A percentile compares a stretch with the other conserved stretches of the same genome.
These are phyloP conservation scores for Neophaeococcomyces mojaviensis DNA, from an alignment of 2,329 filamentous ascomycete genomes.

Conservation along the genomic window DNA sequence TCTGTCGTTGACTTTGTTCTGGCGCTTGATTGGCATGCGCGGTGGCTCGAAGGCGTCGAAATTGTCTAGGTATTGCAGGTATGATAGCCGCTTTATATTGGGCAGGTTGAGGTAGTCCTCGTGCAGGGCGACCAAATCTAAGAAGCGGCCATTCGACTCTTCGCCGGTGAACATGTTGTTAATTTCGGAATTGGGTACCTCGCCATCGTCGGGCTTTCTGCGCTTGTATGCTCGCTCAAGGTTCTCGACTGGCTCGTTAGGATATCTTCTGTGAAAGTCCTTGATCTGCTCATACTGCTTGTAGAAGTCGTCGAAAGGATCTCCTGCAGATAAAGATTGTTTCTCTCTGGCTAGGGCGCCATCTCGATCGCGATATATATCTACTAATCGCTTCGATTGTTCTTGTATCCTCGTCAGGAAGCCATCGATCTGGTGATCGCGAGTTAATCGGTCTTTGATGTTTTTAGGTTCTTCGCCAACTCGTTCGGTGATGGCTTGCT, in stretches of 20 bases:
- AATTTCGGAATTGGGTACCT: slow-evolving; percentile 59
- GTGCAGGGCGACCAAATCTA: slow-evolving; percentile 77
- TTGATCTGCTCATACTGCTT: slow-evolving; percentile 73
- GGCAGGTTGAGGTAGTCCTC: slow-evolving; percentile 87
- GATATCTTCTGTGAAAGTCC: slow-evolving; percentile 81
- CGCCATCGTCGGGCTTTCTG: slow-evolving; percentile 56
- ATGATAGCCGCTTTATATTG: slow-evolving; percentile 74
- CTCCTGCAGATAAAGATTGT: slow-evolving; percentile 73
- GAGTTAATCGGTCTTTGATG: slow-evolving; percentile 77
- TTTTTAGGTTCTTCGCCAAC: slow-evolving; percentile 82
- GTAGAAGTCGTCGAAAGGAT: slow-evolving; percentile 87
- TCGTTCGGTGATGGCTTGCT: slow-evolving; percentile 87
- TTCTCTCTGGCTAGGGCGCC: slow-evolving; percentile 69
- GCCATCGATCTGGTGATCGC: slow-evolving; percentile 84
- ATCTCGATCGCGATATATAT: slow-evolving; percentile 75
- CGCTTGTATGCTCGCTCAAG: slow-evolving; percentile 85
- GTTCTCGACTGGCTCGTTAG: slow-evolving; percentile 91
- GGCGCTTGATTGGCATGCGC: slow-evolving; percentile 64
- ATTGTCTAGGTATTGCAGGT: slow-evolving; percentile 83
- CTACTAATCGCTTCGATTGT: slow-evolving; percentile 71
- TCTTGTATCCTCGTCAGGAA: slow-evolving; percentile 81
- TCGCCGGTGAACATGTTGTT: slow-evolving; percentile 94
- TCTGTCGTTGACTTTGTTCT: slow-evolving; percentile 81
- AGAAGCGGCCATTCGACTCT: slow-evolving; percentile 84
- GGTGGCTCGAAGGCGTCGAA: slow-evolving; percentile 82